These are phyloP conservation scores for Daedaleopsis nitida DNA, from an alignment of 768 basidiomycete genomes.

Conservation along the genomic window DNA sequence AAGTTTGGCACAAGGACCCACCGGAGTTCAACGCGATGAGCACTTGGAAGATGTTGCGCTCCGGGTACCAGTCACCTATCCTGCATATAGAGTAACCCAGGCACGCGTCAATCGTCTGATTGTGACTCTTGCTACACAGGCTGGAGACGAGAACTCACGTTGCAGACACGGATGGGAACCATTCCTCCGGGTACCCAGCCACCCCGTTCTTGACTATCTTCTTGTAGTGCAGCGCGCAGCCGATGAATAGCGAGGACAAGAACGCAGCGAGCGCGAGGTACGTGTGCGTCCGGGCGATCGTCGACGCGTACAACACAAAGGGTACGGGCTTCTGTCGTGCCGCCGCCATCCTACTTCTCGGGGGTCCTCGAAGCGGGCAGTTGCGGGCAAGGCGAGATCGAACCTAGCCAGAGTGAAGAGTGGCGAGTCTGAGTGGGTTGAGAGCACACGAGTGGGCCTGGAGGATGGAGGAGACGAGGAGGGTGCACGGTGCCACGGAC, in stretches of 20 bases:
- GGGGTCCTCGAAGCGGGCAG: neutral
- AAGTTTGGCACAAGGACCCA: slow-evolving; percentile 23
- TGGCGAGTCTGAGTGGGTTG: too few species aligned
- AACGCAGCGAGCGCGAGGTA: slow-evolving; percentile 69
- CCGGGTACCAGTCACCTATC: slow-evolving; percentile 91
- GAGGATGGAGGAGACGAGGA: too few species aligned
- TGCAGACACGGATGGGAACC: slow-evolving; percentile 89
- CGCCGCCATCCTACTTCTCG: neutral
- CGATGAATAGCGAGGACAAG: slow-evolving; percentile 59
- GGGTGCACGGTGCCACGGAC: too few species aligned
- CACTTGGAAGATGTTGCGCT: slow-evolving; percentile 83
- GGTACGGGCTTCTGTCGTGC: slow-evolving; percentile 1
- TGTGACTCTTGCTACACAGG: neutral
- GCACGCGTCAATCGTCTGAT: neutral
- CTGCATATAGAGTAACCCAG: slow-evolving; percentile 37
- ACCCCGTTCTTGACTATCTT: slow-evolving; percentile 86
- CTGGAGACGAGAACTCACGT: slow-evolving; percentile 49
- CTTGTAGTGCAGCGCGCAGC: slow-evolving; percentile 71
- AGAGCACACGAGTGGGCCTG: too few species aligned
- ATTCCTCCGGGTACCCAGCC: slow-evolving; percentile 83
- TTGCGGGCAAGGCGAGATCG: too few species aligned
- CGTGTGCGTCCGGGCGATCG: slow-evolving; percentile 65
- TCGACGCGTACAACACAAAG: slow-evolving; percentile 22
- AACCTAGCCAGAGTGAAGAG: too few species aligned
- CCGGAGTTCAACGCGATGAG: slow-evolving; percentile 86